These are phyloP conservation scores for Boletus subcaerulescens DNA, from an alignment of 768 basidiomycete genomes.

Conservation along the genomic window DNA sequence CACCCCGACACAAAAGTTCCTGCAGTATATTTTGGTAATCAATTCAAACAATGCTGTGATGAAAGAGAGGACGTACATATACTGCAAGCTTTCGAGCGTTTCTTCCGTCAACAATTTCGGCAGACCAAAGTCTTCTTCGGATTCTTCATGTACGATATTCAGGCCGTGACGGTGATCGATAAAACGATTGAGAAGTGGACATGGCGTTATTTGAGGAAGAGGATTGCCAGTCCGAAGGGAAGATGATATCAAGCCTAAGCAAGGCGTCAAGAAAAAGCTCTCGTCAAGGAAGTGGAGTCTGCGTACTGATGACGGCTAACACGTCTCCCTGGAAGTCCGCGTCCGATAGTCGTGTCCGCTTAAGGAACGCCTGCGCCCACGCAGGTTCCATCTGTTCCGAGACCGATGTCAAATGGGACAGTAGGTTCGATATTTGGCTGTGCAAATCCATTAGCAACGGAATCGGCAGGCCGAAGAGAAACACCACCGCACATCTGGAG, in stretches of 20 bases:
- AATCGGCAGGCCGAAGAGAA: neutral
- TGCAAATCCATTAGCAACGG: slow-evolving; percentile 4
- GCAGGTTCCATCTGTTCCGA: slow-evolving; percentile 68
- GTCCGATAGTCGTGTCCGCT: slow-evolving; percentile 71
- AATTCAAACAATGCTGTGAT: neutral
- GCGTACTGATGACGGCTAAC: slow-evolving; percentile 74
- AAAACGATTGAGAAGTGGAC: slow-evolving; percentile 53
- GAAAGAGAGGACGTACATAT: slow-evolving; percentile 51
- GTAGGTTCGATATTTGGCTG: slow-evolving; percentile 65
- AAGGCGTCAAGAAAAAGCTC: neutral
- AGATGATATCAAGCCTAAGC: slow-evolving; percentile 71
- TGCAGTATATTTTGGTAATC: slow-evolving; percentile 18
- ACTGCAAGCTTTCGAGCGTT: slow-evolving; percentile 74
- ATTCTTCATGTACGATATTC: slow-evolving; percentile 67
- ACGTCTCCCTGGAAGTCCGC: slow-evolving; percentile 83
- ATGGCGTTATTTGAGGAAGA: slow-evolving; percentile 84
- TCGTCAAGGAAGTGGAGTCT: neutral
- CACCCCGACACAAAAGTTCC: slow-evolving; percentile 71
- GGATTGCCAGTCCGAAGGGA: slow-evolving; percentile 70
- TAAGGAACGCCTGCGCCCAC: slow-evolving; percentile 77
- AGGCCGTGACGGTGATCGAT: slow-evolving; percentile 52
- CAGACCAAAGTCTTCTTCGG: slow-evolving; percentile 72
- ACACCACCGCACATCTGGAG: slow-evolving; percentile 54
- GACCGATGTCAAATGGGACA: slow-evolving; percentile 74
- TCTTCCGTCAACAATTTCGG: slow-evolving; percentile 69